Evolutionary conservation across 2,329 filamentous ascomycete genomes (phyloP).

Genomic region (Daldinia sp.): DNA sequence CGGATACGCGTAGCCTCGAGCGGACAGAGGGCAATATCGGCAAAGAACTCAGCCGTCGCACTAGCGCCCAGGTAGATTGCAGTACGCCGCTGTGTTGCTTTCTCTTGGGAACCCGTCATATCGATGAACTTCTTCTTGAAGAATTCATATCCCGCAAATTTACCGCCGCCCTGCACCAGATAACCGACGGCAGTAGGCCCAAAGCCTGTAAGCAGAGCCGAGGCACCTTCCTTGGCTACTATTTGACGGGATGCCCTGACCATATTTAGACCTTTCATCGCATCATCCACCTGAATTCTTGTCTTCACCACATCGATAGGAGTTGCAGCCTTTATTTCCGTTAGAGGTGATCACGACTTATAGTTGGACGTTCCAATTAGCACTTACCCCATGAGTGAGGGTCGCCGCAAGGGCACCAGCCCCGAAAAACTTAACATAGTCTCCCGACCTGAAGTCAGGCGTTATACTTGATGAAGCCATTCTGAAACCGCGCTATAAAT

Average conservation of each 20-base stretch:
- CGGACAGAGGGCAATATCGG: slow-evolving; percentile 85
- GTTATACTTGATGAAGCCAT: slow-evolving; percentile 40
- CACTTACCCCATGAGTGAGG: slow-evolving; percentile 58
- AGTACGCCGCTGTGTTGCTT: slow-evolving; percentile 55
- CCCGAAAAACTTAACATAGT: slow-evolving; percentile 63
- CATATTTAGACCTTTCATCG: slow-evolving; percentile 84
- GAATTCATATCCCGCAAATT: slow-evolving; percentile 92
- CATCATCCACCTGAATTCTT: slow-evolving; percentile 87
- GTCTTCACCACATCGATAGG: slow-evolving; percentile 82
- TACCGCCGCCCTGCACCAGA: slow-evolving; percentile 88
- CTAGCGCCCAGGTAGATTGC: slow-evolving; percentile 76
- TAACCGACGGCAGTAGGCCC: slow-evolving; percentile 88
- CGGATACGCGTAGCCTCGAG: slow-evolving; percentile 84
- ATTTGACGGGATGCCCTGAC: slow-evolving; percentile 81
- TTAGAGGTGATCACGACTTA: background rate
- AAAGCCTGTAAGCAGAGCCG: slow-evolving; percentile 82
- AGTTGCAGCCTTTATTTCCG: slow-evolving; percentile 55
- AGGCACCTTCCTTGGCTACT: slow-evolving; percentile 79
- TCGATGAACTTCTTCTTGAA: slow-evolving; percentile 91
- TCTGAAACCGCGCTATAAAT: background rate
- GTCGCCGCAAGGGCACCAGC: slow-evolving; percentile 62
- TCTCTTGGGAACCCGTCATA: slow-evolving; percentile 63
- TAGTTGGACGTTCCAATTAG: background rate
- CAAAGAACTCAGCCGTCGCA: slow-evolving; percentile 74
- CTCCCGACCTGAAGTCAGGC: slow-evolving; percentile 52